Evolutionary conservation across 2,329 filamentous ascomycete genomes (phyloP).

Genomic region (Clonostachys byssicola): DNA sequence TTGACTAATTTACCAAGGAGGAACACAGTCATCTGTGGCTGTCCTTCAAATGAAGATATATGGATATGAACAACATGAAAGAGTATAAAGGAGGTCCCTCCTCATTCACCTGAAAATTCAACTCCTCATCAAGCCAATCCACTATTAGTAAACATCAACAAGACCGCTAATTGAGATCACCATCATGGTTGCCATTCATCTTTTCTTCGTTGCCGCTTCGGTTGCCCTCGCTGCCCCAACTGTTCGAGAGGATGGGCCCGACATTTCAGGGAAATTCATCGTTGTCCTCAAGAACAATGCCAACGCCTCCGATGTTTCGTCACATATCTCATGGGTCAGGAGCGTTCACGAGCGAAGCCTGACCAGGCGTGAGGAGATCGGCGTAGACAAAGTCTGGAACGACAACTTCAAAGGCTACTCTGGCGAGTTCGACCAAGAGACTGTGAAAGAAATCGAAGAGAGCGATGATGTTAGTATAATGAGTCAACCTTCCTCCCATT

Average conservation of each 20-base stretch:
- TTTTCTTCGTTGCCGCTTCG: slow-evolving; percentile 21
- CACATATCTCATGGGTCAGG: slow-evolving; percentile 44
- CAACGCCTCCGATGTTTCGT: slow-evolving; percentile 33
- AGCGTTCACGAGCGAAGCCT: slow-evolving; percentile 50
- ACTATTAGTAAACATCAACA: no score
- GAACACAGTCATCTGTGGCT: no score
- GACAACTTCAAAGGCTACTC: slow-evolving; percentile 33
- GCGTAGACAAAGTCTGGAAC: slow-evolving; percentile 20
- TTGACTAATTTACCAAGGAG: no score
- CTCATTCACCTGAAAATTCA: no score
- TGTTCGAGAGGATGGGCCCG: slow-evolving; percentile 9
- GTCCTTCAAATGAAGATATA: no score
- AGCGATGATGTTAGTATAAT: slow-evolving; percentile 33
- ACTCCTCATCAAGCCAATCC: no score
- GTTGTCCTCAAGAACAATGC: slow-evolving; percentile 50
- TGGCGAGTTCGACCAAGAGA: slow-evolving; percentile 33
- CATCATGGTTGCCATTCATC: slow-evolving; percentile 14
- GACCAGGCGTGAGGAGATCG: slow-evolving; percentile 34
- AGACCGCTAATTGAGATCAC: no score
- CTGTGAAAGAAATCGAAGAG: slow-evolving; percentile 31
- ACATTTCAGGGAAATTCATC: slow-evolving; percentile 37
- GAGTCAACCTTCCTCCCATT: neutral
- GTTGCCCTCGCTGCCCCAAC: slow-evolving; percentile 20
- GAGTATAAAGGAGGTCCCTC: no score
- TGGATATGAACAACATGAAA: no score